Base-by-base conservation (phyloP, 129 eudicot genomes). In the Flaveria trinervia region DNA sequence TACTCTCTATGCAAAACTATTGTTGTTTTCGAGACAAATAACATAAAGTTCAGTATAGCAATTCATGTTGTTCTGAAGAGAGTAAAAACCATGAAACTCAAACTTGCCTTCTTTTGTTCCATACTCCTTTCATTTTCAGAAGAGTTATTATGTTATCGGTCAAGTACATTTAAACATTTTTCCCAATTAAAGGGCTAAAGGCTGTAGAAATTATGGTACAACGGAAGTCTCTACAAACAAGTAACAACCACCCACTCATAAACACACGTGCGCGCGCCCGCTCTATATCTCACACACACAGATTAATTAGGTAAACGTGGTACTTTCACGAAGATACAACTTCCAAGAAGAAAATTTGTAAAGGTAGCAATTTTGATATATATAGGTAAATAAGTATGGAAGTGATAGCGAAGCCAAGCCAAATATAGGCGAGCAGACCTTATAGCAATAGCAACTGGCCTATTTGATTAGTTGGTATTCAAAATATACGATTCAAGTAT, bases 1-100 rank as follows among this genome's bases (percentile, higher is more conserved):
- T n/a, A n/a, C n/a, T n/a, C n/a, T n/a, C 50, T 3, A 66, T 66
- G 30, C 71, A 41, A 39, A 66, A 65, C n/a, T 65, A 26, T 62
- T 68, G 16, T 28, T n/a, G 56, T 71, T 48, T 20, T 48, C n/a
- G 25, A 39, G 57, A 18, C 25, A 16, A 15, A 30, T 15, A 71
- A 17, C 45, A 25, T 46, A 70, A 13, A 70, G 22, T 70, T 26
- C 41, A 62, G 68, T 8, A 33, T 15, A 16, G 70, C 70, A 20
- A 20, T 20, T 20, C 22, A 20, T 20, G 22, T 20, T 20, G 22
- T 20, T 20, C 22, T 20, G 22, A 20, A 20, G 22, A 20, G 22
- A 20, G 22, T 20, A 20, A 20, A 20, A 28, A 9, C 26, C 50
- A 66, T 66, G 69, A 66, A 66, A 66, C 26, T 66, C 51, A 39